Base-by-base conservation (phyloP, 148 eudicot species). In the Heliamphora exappendiculata region DNA sequence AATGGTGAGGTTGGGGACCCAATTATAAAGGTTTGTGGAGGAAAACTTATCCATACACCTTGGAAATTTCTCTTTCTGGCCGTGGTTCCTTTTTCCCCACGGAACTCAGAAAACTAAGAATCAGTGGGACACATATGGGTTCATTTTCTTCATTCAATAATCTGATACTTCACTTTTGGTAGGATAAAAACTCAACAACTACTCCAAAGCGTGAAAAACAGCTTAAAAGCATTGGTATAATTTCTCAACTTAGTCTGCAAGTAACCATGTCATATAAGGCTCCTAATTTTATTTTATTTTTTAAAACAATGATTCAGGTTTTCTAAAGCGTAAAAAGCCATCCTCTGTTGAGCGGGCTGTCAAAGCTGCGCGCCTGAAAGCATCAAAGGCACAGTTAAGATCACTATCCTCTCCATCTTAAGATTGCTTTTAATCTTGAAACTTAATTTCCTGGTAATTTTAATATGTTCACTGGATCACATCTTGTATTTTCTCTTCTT, bases 1-100 rank as follows among this genome's bases (percentile, higher is more conserved):
- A 94, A 91, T 85, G 97, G 98, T 65, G 97, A 90, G 84, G 98
- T 93, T 84, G 92, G 90, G 67, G 90, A 85, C 57, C 85, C 90
- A 70, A 84, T 87, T 72, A 85, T 89, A 28, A 87, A 89, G 89
- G 90, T 89, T 59, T 78, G 75, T 83, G 60, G 26, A 24, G 65
- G 36, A 41, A 29, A 60, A 41, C 24, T 28, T 66, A 44, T 29
- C 60, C 49, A 6, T 24, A 39, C 12, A 7, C 72, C 34, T 67
- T 42, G 8, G 47, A n/a, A 66, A 11, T 77, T 78, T 19, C 24
- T 19, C 49, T 26, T 54, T 64, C 65, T 37, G 55, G 20, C 66
- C n/a, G n/a, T 75, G 20, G 50, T 59, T 28, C 26, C 3, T 29
- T 28, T 41, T 60, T 44, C 44, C 11, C 70, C 13, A 14, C 33